Evolutionary conservation across 768 basidiomycete species (phyloP).

Genomic region (Tulasnella sp.): DNA sequence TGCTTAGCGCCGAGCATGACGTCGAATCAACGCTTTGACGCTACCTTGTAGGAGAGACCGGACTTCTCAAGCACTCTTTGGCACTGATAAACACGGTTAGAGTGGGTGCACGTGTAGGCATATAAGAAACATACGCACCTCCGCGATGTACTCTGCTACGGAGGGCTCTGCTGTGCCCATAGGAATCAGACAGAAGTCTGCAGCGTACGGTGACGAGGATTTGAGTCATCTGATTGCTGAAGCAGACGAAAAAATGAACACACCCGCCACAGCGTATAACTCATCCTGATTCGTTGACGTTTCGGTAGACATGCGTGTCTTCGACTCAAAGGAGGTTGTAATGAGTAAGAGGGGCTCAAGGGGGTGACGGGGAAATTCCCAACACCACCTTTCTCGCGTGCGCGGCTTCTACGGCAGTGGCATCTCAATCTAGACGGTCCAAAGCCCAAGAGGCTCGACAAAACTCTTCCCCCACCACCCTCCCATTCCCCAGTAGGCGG

Average conservation of each 20-base stretch:
- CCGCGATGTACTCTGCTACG: slow-evolving; percentile 40
- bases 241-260: background rate
- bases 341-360: background rate
- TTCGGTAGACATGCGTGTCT: background rate
- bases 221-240: background rate
- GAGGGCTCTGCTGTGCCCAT: slow-evolving; percentile 74
- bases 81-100: slow-evolving; percentile 46
- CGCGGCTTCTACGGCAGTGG: background rate
- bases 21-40: slow-evolving; percentile 15
- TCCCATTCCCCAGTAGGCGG: background rate
- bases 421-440: slow-evolving; percentile 13
- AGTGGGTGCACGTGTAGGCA: background rate
- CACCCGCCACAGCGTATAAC: slow-evolving; percentile 77
- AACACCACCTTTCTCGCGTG: slow-evolving; percentile 8
- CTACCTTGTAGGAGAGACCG: slow-evolving; percentile 78
- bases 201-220: background rate
- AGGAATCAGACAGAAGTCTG: slow-evolving; percentile 87
- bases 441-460: background rate
- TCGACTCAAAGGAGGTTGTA: background rate
- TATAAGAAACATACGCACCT: background rate
- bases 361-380: background rate
- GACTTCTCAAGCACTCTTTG: slow-evolving; percentile 77
- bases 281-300: slow-evolving; percentile 38
- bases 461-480: background rate
- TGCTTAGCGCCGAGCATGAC: background rate